phyloP scores from a whole-genome alignment of 78 protist species.

The Chrysochromulina parva region DNA sequence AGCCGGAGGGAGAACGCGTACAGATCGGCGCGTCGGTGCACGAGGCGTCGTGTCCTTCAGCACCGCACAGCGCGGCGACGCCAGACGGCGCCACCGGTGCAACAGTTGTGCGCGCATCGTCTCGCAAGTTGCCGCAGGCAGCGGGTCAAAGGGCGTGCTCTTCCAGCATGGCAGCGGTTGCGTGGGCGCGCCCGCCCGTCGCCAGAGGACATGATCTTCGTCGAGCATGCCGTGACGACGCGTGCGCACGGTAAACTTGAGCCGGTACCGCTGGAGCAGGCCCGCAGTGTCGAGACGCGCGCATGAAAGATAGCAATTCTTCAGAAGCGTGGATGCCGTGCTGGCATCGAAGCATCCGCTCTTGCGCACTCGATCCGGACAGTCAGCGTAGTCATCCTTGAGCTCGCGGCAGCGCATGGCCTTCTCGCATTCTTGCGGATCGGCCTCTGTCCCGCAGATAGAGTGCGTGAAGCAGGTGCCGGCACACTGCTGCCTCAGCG shows the following conservation, averaged over 20 bases:
- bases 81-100: background rate
- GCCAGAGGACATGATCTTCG: background rate
- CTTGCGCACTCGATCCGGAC: background rate
- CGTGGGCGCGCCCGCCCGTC: too few species aligned
- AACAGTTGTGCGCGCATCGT: background rate
- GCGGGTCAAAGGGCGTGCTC: background rate
- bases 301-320: background rate
- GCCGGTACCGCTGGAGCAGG: background rate
- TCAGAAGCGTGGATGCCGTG: background rate
- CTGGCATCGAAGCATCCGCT: background rate
- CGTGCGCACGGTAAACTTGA: background rate
- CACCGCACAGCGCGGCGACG: background rate
- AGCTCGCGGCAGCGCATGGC: conserved; percentile 29
- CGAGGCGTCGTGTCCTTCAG: background rate
- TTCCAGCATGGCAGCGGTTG: background rate
- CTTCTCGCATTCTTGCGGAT: background rate
- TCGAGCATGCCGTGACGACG: background rate
- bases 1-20: too few species aligned
- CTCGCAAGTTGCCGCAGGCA: background rate
- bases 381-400: background rate
- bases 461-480: background rate
- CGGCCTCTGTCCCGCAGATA: background rate
- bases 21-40: background rate
- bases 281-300: background rate
- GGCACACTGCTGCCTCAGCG: background rate